Base-by-base conservation (phyloP, 176 grass and related monocot species). In the Rhipidocladum racemiflorum region DNA sequence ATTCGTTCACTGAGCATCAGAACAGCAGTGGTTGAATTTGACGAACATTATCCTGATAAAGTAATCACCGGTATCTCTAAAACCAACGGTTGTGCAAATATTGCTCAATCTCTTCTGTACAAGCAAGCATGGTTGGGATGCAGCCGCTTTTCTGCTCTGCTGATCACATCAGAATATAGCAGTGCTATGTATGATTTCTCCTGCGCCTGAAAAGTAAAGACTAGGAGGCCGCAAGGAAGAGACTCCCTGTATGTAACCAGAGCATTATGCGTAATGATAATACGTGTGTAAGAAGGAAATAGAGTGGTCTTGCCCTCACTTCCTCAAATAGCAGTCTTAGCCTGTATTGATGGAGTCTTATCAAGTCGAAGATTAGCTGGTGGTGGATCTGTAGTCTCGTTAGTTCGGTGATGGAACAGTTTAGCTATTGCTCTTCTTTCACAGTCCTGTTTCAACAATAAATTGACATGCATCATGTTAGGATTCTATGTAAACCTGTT, bases 391-490 rank as follows among this genome's bases (percentile, higher is more conserved):
- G 65, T 40, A 75, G 64, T 83, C 40, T 74, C 67, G 34, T 89
- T 83, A 56, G 68, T 66, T 80, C 88, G 84, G 78, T 97, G 90
- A 83, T 88, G 95, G 80, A 94, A 92, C 54, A 97, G 75, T 87
- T 94, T 97, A 72, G 70, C 65, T 55, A 97, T 78, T 49, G 88
- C 86, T 94, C 92, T 94, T 88, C 92, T 68, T 87, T 97, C 92
- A 75, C 95, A 94, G 48, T 92, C 95, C 95, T 97, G 85, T 56
- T 82, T 78, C 27, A 69, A 53, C 20, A 89, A 70, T 61, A 85
- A 87, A 84, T 72, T 2, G 3, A 13, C 71, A 65, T 39, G 24
- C 34, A 44, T 32, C 46, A 7, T 16, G 70, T 84, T 74, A 78
- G 32, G 40, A 75, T 48, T 84, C 25, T 76, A 44, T 5, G 17